Evolutionary conservation across 306 rosid genomes (phyloP).

Genomic region (Alnus rubra): DNA sequence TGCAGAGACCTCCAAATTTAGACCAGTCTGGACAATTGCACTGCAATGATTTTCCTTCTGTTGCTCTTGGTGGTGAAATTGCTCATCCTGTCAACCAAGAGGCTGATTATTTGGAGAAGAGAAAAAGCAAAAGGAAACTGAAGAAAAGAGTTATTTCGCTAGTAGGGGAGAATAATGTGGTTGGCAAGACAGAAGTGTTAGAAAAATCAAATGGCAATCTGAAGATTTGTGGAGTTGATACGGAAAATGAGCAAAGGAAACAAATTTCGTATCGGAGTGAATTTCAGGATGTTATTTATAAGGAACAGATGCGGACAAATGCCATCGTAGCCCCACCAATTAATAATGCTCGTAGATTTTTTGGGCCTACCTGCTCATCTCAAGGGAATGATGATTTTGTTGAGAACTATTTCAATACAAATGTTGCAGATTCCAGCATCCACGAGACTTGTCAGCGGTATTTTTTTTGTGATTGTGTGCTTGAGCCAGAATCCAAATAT

Average conservation of each 20-base stretch:
- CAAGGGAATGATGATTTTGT: slow-evolving; percentile 43
- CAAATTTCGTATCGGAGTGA: slow-evolving; percentile 9
- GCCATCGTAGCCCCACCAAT: slow-evolving; percentile 21
- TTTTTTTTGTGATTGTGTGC: slow-evolving; percentile 56
- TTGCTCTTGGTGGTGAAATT: slow-evolving; percentile 32
- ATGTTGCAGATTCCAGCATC: slow-evolving; percentile 59
- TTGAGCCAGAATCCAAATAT: slow-evolving; percentile 47
- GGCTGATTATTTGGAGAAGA: slow-evolving; percentile 42
- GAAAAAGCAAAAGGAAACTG: slow-evolving; percentile 55
- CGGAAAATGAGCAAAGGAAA: slow-evolving; percentile 26
- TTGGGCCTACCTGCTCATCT: slow-evolving; percentile 27
- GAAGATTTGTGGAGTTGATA: slow-evolving; percentile 34
- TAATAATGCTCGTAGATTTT: slow-evolving; percentile 36
- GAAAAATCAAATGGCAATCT: slow-evolving; percentile 35
- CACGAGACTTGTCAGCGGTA: slow-evolving; percentile 62
- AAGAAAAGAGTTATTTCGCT: slow-evolving; percentile 65
- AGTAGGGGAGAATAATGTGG: slow-evolving; percentile 38
- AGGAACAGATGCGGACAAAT: slow-evolving; percentile 29
- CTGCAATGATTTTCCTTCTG: slow-evolving; percentile 39
- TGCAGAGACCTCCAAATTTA: slow-evolving; percentile 14
- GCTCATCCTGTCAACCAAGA: slow-evolving; percentile 36
- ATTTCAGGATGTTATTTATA: slow-evolving; percentile 14
- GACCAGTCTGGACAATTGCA: slow-evolving; percentile 8
- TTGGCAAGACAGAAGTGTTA: slow-evolving; percentile 26
- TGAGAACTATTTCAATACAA: slow-evolving; percentile 59